These are phyloP conservation scores for Gossypium turneri DNA, from an alignment of 345 rosid genomes.

Conservation along the genomic window DNA sequence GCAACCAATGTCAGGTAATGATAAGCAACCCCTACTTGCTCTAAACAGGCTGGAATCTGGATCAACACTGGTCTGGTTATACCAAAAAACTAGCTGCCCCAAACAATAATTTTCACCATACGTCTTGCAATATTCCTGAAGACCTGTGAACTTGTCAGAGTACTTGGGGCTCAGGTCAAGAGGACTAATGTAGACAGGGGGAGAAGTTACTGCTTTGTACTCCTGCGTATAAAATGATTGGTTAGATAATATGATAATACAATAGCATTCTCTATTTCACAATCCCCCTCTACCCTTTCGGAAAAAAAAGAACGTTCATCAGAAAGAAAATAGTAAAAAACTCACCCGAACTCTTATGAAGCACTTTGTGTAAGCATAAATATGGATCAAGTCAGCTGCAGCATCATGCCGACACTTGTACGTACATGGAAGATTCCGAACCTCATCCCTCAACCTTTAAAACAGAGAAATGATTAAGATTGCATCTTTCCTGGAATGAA, in stretches of 20 bases:
- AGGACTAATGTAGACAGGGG: conserved; percentile 84
- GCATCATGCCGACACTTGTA: conserved; percentile 96
- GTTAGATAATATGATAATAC: conserved; percentile 17
- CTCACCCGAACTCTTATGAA: conserved; percentile 79
- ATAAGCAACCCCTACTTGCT: conserved; percentile 82
- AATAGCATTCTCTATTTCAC: neutral
- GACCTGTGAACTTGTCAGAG: conserved; percentile 56
- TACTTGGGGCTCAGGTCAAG: conserved; percentile 89
- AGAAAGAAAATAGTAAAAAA: conserved; percentile 17
- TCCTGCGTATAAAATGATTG: conserved; percentile 43
- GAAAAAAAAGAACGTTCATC: neutral
- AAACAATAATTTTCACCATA: conserved; percentile 94
- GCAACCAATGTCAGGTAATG: conserved; percentile 79
- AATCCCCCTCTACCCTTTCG: neutral
- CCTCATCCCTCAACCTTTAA: conserved; percentile 92
- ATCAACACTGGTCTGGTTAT: conserved; percentile 72
- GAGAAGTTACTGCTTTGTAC: conserved; percentile 71
- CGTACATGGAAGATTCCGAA: conserved; percentile 80
- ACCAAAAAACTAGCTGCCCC: conserved; percentile 96
- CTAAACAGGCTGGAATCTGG: conserved; percentile 74
- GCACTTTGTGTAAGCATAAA: conserved; percentile 84
- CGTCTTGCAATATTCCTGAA: conserved; percentile 74
- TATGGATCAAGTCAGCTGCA: conserved; percentile 95
- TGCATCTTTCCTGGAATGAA: neutral
- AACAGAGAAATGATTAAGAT: conserved; percentile 11